Conservation (phyloP, 2,329 filamentous ascomycete species). For the Colletotrichum scovillei region DNA sequence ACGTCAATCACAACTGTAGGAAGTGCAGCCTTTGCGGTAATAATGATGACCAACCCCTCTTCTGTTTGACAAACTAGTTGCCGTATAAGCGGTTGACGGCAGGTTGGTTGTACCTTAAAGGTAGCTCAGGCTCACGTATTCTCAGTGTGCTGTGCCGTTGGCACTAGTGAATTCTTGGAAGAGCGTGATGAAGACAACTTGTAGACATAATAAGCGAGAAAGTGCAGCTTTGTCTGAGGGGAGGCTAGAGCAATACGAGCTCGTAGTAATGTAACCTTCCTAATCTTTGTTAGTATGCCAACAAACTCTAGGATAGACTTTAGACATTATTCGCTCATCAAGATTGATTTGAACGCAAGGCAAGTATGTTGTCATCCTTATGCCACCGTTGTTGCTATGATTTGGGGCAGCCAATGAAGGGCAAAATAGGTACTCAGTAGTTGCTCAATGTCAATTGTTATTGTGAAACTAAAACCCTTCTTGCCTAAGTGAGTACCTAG, state of each 20-base stretch:
- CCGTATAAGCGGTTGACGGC: neutral
- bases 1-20: too few relatives aligned
- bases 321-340: neutral
- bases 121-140: neutral
- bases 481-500: too few relatives aligned
- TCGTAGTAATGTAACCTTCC: neutral
- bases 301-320: too few relatives aligned
- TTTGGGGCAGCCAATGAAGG: too few relatives aligned
- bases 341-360: neutral
- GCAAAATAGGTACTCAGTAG: too few relatives aligned
- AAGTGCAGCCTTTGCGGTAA: neutral
- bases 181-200: too few relatives aligned
- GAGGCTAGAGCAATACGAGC: neutral
- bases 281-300: neutral
- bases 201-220: too few relatives aligned
- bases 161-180: neutral
- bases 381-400: neutral
- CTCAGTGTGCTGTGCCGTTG: neutral
- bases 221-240: too few relatives aligned
- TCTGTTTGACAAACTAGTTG: neutral
- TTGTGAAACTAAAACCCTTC: too few relatives aligned
- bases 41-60: neutral
- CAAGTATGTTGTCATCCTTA: neutral
- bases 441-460: too few relatives aligned
- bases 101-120: neutral